Evolutionary conservation across 495 filamentous ascomycete species (phyloP).

Genomic region (Aspergillus taichungensis): DNA sequence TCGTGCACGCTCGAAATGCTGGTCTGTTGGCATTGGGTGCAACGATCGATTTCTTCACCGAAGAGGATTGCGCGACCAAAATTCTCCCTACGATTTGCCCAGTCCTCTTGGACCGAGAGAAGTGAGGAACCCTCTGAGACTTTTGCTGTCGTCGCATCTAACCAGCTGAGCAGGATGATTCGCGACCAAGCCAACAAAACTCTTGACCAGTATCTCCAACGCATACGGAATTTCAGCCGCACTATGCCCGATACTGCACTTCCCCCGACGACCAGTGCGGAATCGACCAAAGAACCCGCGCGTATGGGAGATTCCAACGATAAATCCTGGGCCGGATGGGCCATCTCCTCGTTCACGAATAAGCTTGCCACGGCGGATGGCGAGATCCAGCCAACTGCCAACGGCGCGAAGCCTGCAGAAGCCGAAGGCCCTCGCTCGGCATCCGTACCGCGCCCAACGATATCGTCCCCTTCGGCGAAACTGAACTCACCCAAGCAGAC

Average conservation of each 20-base stretch:
- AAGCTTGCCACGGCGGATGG: constrained; percentile 76
- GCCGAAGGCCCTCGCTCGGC: constrained; percentile 32
- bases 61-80: constrained; percentile 80
- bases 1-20: constrained; percentile 85
- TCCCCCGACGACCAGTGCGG: constrained; percentile 32
- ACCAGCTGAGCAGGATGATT: constrained; percentile 44
- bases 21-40: constrained; percentile 76
- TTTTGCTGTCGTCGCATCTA: not conserved
- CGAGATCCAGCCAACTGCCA: constrained; percentile 59
- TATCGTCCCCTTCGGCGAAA: constrained; percentile 47
- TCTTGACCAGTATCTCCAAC: constrained; percentile 78
- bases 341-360: constrained; percentile 97
- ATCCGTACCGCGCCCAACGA: constrained; percentile 37
- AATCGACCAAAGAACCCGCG: constrained; percentile 35
- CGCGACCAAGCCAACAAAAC: constrained; percentile 89
- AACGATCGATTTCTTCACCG: constrained; percentile 76
- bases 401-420: constrained; percentile 18
- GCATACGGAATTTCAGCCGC: constrained; percentile 65
- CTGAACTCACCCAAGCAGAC: constrained; percentile 19
- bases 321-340: constrained; percentile 89
- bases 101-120: constrained; percentile 78
- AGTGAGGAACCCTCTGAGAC: constrained; percentile 33
- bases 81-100: constrained; percentile 80
- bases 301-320: constrained; percentile 71
- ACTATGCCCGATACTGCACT: constrained; percentile 75